Evolutionary conservation across 2,329 filamentous ascomycete genomes (phyloP).

Genomic region (Gnomoniopsis sp.): DNA sequence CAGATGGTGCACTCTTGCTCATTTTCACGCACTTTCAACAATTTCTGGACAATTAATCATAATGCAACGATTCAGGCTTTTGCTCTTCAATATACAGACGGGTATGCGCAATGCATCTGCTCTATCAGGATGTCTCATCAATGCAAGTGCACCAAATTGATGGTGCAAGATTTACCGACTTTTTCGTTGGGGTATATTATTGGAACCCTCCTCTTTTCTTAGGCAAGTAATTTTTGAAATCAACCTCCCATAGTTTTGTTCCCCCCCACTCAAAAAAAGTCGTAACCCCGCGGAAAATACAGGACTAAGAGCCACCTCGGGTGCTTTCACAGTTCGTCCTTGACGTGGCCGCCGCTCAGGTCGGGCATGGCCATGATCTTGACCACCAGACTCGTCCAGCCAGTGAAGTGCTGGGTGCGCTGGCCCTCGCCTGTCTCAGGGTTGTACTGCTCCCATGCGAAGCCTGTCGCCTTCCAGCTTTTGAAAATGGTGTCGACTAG

Average conservation of each 20-base stretch:
- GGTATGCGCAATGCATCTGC: not conserved
- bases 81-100: not conserved
- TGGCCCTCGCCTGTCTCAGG: conserved; percentile 91
- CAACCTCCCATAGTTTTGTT: not conserved
- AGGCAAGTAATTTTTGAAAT: not conserved
- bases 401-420: conserved; percentile 95
- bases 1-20: not conserved
- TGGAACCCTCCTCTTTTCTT: not conserved
- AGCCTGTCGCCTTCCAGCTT: conserved; percentile 86
- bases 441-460: conserved; percentile 98
- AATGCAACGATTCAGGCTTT: not conserved
- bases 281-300: not conserved
- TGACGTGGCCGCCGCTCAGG: conserved; percentile 36
- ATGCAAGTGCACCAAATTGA: not conserved
- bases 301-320: not conserved
- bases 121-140: not conserved
- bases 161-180: not conserved
- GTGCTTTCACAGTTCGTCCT: conserved; percentile 45
- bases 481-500: conserved; percentile 85
- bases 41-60: not conserved
- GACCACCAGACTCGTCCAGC: conserved; percentile 97
- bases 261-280: not conserved
- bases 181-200: not conserved
- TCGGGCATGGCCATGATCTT: conserved; percentile 97
- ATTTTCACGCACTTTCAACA: not conserved